These are phyloP conservation scores for Fusarium agapanthi DNA, from an alignment of 2,329 filamentous ascomycete genomes.

Conservation along the genomic window DNA sequence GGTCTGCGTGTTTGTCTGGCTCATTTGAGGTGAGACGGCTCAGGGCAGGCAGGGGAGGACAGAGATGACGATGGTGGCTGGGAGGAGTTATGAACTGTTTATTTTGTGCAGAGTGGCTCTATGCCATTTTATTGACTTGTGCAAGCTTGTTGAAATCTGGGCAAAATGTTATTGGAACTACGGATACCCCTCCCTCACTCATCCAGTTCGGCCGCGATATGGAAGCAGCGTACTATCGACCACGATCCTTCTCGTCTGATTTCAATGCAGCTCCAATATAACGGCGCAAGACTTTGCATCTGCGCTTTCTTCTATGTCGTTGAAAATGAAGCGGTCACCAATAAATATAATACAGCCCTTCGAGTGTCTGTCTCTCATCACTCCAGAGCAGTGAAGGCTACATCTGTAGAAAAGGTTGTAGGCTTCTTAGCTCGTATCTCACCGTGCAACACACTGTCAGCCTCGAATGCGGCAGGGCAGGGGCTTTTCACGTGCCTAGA, in stretches of 20 bases:
- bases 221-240: neutral
- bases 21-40: neutral
- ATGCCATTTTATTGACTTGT: neutral
- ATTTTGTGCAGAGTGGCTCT: neutral
- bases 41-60: neutral
- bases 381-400: neutral
- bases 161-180: neutral
- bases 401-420: rapidly evolving
- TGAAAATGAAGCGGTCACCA: neutral
- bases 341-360: neutral
- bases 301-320: no score
- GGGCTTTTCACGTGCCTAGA: neutral
- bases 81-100: rapidly evolving
- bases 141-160: neutral
- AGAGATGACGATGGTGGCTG: neutral
- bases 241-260: neutral
- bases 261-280: rapidly evolving
- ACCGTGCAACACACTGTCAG: no score
- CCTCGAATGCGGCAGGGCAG: no score
- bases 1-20: neutral
- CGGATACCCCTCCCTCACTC: neutral
- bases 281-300: neutral
- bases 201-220: neutral
- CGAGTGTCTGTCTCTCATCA: no score
- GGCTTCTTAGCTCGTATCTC: neutral